These are phyloP conservation scores for Phytopythium litorale DNA, from an alignment of 352 stramenopile species.

Conservation along the genomic window DNA sequence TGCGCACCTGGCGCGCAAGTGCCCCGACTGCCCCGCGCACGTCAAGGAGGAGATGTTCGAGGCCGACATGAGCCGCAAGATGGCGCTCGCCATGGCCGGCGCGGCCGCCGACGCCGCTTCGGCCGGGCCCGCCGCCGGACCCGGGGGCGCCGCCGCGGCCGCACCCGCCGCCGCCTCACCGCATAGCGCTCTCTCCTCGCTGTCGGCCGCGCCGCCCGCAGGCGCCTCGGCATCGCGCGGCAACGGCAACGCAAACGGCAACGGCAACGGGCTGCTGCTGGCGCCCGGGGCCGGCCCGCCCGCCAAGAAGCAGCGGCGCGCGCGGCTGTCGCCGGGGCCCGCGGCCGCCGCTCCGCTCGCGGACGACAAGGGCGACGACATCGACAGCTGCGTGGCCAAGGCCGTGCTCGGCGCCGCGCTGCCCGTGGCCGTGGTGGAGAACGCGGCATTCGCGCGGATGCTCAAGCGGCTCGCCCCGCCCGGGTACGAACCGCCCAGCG, in stretches of 20 bases:
- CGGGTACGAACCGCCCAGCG: slow-evolving; percentile 43
- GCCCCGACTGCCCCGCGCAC: slow-evolving; percentile 35
- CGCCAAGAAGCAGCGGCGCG: slow-evolving; percentile 29
- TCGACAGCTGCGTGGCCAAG: slow-evolving; percentile 56
- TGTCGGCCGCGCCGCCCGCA: neutral
- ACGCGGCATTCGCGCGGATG: slow-evolving; percentile 54
- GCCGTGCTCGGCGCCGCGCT: slow-evolving; percentile 51
- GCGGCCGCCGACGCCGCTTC: neutral
- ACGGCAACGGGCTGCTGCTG: neutral
- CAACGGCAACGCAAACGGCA: neutral
- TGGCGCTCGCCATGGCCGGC: neutral
- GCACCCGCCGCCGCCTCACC: neutral
- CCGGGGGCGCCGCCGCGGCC: slow-evolving; percentile 1
- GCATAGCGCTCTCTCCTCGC: neutral
- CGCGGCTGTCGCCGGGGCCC: slow-evolving; percentile 6
- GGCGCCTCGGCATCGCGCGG: neutral
- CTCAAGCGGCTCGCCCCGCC: slow-evolving; percentile 50
- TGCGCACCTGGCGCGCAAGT: slow-evolving; percentile 56
- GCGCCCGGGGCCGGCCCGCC: neutral
- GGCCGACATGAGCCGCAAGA: slow-evolving; percentile 32
- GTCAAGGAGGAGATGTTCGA: slow-evolving; percentile 53
- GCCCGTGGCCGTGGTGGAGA: slow-evolving; percentile 52
- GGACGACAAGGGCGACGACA: slow-evolving; percentile 46
- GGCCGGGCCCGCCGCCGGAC: neutral
- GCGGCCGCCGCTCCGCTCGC: slow-evolving; percentile 15